A percentile compares a stretch with the other conserved stretches of the same genome.
Evolutionary conservation across 768 basidiomycete species (phyloP).

Genomic region (Panellus pusillus): DNA sequence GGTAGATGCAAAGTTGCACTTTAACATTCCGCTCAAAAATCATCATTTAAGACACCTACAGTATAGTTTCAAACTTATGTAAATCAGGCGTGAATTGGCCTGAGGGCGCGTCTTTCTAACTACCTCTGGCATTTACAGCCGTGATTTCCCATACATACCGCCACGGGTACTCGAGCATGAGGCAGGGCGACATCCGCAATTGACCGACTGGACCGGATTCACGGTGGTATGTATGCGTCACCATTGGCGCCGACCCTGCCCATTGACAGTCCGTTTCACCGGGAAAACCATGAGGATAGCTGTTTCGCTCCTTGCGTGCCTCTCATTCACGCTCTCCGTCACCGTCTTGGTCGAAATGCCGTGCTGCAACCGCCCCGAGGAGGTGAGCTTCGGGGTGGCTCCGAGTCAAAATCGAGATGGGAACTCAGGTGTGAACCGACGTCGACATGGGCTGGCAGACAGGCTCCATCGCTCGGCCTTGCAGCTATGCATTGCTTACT

Average conservation of each 20-base stretch:
- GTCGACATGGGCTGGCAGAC: slow-evolving; percentile 3
- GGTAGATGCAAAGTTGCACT: no score
- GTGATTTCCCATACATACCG: no score
- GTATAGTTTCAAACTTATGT: no score
- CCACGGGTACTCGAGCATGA: not conserved
- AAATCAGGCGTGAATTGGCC: no score
- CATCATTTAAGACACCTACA: no score
- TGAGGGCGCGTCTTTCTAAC: no score
- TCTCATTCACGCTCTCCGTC: slow-evolving; percentile 2
- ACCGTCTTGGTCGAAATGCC: slow-evolving; percentile 10
- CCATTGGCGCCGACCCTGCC: not conserved
- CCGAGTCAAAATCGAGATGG: not conserved
- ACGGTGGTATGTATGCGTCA: slow-evolving; percentile 13
- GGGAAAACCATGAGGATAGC: slow-evolving; percentile 6
- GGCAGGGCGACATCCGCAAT: slow-evolving; percentile 10
- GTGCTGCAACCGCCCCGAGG: slow-evolving; percentile 6
- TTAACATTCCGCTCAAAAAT: no score
- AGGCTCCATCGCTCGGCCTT: not conserved
- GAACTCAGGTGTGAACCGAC: not conserved
- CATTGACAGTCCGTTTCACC: not conserved
- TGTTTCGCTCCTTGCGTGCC: slow-evolving; percentile 11
- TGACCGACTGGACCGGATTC: slow-evolving; percentile 8
- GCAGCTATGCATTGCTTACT: no score
- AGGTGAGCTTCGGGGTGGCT: slow-evolving; percentile 4
- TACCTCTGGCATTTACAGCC: no score